phyloP scores from a whole-genome alignment of 2,329 filamentous ascomycete species.

The Colletotrichum sp. region DNA sequence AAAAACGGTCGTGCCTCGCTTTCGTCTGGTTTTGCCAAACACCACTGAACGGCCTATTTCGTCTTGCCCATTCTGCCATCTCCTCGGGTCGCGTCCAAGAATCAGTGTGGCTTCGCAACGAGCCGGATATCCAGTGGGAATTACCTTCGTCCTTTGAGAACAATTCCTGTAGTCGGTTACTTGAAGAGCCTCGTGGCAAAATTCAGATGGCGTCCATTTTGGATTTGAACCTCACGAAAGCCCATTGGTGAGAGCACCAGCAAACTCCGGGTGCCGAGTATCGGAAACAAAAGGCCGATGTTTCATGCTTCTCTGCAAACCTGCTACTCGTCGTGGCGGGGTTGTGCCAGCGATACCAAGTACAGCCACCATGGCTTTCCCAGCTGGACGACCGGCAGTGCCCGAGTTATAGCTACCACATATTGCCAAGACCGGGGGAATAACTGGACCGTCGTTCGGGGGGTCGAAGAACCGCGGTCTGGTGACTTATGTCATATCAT shows the following conservation, averaged over 20 bases:
- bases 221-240: neutral
- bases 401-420: neutral
- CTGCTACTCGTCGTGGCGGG: neutral
- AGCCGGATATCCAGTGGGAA: neutral
- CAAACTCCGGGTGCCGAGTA: conserved; percentile 11
- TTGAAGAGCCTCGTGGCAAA: neutral
- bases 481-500: neutral
- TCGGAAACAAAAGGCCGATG: conserved; percentile 14
- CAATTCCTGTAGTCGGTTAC: neutral
- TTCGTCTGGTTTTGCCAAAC: neutral
- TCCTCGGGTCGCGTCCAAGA: neutral
- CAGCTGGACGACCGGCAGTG: neutral
- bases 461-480: neutral
- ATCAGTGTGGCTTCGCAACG: neutral
- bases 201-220: conserved; percentile 12
- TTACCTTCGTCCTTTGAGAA: neutral
- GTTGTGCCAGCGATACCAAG: neutral
- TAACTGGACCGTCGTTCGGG: neutral
- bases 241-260: neutral
- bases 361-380: neutral
- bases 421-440: neutral
- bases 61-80: neutral
- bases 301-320: conserved; percentile 10
- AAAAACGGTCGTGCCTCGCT: neutral
- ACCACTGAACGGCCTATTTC: neutral